Evolutionary conservation across 768 basidiomycete genomes (phyloP), one percentile per base, ranked within the genome.

Genomic region (Rhizopogon roseolus): DNA sequence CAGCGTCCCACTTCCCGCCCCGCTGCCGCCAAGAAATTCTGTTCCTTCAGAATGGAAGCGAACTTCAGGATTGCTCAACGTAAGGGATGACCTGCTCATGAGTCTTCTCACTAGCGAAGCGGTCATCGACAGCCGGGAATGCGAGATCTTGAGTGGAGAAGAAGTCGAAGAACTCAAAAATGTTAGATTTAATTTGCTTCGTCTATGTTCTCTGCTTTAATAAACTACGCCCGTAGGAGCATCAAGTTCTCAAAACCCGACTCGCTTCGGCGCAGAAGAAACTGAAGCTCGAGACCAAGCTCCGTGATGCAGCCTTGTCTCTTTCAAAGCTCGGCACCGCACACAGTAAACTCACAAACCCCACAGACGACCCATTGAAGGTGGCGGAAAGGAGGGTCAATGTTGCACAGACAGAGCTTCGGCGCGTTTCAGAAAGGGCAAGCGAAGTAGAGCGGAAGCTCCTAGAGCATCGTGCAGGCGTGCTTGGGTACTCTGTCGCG

Each of bases 61-160:
- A 17, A 62, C 71, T 10, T 79, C 79, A 7, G 71, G 65, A 7
- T 57, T 72, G 44, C 67, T 80, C 52, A 85, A 82, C 57, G 81
- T 81, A 14, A 79, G 86, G 42, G 93, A 97, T 62, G 90, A 94
- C 57, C 79, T 98, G 43, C 78, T 98, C 58, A 80, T 97, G 66
- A 90, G 89, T 66, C 78, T 99, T 39, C 74, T 98, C 58, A 90
- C 94, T 40, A 93, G 93, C 52, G 93, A 98, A 70, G 96, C 96
- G 5, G 82, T 91, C 40, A 85, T 98, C n/a, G 93, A 98, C 62
- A 90, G 90, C 62, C 84, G 88, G 29, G 82, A 83, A 42, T 90
- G 82, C 64, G 83, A 86, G 50, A 85, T 97, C 19, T 75, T 95
- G 41, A 81, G 78, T 51, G 79, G 85, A 56, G 86, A 89, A 44